Evolutionary conservation across 2,329 filamentous ascomycete species (phyloP), one percentile per base, ranked within the genome.

Genomic region (Colletotrichum euphorbiae): DNA sequence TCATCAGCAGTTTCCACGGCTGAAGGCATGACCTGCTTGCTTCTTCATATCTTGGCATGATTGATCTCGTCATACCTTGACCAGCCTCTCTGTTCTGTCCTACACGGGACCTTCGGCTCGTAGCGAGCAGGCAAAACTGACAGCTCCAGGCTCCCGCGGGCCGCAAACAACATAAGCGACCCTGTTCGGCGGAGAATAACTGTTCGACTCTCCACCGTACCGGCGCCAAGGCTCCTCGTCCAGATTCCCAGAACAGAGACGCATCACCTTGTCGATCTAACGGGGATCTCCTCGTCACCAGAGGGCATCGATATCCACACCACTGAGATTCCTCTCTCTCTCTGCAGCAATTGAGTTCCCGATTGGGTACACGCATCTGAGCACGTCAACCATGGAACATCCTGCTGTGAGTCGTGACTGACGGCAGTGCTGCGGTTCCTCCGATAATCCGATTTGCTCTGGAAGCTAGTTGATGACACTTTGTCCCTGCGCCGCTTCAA

Each of bases 261-360:
- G 28, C 13, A 19, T 31, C 24, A 31, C 55, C 46, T 59, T 42
- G 64, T 64, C 61, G 65, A 68, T 65, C 60, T 54, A n/a, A 36
- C 52, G 52, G 54, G 58, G 51, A 57, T 56, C 58, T 48, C 57
- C 57, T 62, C 33, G 57, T 21, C 21, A 50, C 31, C 48, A 24
- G 31, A 51, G 24, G 24, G 48, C 15, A n/a, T 51, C 21, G 28
- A 52, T 43, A 38, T 21, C 62, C 62, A 61, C 62, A 31, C 21
- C 48, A 52, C n/a, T 17, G 12, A 28, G 28, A 28, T 52, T 31
- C n/a, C 11, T 19, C n/a, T 59, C 11, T 28, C 13, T 13, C 13
- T 38, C 4, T 6, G 11, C 36, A 38, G 56, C 45, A 50, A 59
- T 59, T 12, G 55, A 17, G 36, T 36, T 28, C 13, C 55, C 36